phyloP scores from a whole-genome alignment of 75 land plant species.

The Sequoia sempervirens region DNA sequence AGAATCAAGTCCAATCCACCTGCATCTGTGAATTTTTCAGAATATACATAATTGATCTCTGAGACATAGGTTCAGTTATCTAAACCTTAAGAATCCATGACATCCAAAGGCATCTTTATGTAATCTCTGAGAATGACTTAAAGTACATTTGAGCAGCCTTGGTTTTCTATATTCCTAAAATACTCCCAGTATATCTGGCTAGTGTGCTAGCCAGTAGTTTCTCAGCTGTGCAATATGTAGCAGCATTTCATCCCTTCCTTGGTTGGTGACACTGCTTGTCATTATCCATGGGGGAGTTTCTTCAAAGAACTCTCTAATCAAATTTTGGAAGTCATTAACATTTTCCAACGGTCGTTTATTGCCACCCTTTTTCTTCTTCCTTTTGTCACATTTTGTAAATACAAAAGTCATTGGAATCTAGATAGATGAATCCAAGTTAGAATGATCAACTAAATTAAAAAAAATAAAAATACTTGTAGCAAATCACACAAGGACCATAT shows the following conservation, averaged over 20 bases:
- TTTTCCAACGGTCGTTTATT: conserved; percentile 89
- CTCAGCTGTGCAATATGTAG: conserved; percentile 86
- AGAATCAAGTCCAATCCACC: neutral
- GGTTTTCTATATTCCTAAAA: neutral
- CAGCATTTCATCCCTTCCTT: conserved; percentile 87
- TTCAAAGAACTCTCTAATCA: conserved; percentile 55
- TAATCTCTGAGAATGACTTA: neutral
- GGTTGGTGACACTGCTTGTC: conserved; percentile 88
- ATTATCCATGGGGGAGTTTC: conserved; percentile 89
- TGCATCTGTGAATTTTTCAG: neutral
- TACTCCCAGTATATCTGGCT: conserved; percentile 1
- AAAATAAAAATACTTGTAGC: neutral
- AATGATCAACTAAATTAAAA: neutral
- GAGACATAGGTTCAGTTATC: neutral
- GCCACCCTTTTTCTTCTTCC: conserved; percentile 91
- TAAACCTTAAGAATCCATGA: neutral
- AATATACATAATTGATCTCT: neutral
- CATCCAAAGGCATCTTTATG: neutral
- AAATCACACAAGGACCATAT: neutral
- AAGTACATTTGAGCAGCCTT: neutral
- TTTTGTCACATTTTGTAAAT: conserved; percentile 92
- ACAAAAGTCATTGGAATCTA: conserved; percentile 93
- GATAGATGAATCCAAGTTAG: neutral
- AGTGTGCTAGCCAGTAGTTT: conserved; percentile 81
- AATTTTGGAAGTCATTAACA: conserved; percentile 59